phyloP scores from a whole-genome alignment of 2,329 filamentous ascomycete species.

The Neonectria ditissima region DNA sequence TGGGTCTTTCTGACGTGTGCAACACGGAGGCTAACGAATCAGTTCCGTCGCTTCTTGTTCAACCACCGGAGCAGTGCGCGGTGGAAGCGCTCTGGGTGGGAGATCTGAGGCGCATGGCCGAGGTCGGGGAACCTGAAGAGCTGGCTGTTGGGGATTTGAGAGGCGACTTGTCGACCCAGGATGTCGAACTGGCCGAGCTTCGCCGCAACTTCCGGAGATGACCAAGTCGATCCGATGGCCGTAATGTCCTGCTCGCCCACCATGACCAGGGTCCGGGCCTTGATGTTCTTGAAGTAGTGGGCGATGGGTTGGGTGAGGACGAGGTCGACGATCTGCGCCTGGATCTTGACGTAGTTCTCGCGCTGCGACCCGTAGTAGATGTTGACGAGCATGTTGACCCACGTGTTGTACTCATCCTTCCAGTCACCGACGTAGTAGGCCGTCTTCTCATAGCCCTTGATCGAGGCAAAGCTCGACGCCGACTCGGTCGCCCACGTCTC shows the following conservation, averaged over 20 bases:
- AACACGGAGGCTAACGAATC: background rate
- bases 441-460: constrained; percentile 59
- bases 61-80: constrained; percentile 60
- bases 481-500: constrained; percentile 52
- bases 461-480: constrained; percentile 56
- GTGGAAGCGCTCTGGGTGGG: constrained; percentile 61
- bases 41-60: constrained; percentile 5
- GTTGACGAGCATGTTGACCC: constrained; percentile 66
- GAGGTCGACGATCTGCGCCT: constrained; percentile 66
- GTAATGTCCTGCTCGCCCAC: constrained; percentile 65
- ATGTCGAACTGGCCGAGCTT: constrained; percentile 62
- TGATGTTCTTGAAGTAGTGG: constrained; percentile 61
- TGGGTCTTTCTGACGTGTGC: background rate
- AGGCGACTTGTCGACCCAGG: constrained; percentile 59
- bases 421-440: constrained; percentile 63
- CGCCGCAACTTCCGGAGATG: constrained; percentile 56
- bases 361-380: constrained; percentile 61
- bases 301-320: constrained; percentile 65
- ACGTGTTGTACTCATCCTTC: constrained; percentile 62
- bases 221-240: constrained; percentile 66
- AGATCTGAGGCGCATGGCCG: constrained; percentile 66
- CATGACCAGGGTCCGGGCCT: constrained; percentile 60
- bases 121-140: constrained; percentile 61
- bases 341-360: constrained; percentile 57
- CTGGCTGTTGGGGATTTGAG: constrained; percentile 57